Evolutionary conservation across 2,329 filamentous ascomycete species (phyloP), one percentile per base, ranked within the genome.

Genomic region (Sarocladium kiliense): DNA sequence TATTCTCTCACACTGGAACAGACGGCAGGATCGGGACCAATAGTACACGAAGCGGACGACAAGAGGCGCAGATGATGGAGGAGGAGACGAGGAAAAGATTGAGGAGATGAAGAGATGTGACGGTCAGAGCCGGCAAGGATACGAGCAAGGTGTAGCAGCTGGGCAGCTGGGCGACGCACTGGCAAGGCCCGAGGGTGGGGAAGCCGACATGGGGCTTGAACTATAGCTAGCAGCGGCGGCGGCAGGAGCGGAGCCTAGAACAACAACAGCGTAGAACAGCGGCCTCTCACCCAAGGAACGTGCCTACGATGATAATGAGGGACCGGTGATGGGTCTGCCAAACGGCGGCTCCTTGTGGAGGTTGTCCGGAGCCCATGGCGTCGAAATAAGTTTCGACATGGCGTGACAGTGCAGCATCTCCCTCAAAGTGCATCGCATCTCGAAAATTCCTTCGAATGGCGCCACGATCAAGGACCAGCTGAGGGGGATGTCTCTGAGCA

Each of bases 111-210:
- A 32, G 21, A 49, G 30, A 36, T 26, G 44, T 49, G 44, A 49
- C 12, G 26, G 26, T 14, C 44, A 23, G 23, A 49, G n/a, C 14
- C 21, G 18, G 30, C 18, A 34, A 21, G 47, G 47, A 34, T 51
- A 51, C 47, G 27, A 36, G 18, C 47, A 51, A 51, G 26, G 47
- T 36, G 30, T 18, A 44, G 19, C 18, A 44, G 19, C 39, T 44
- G 19, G 39, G 39, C 14, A 47, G 23, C 44, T 47, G 21, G 25
- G 25, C 19, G n/a, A 30, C 9, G 21, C 3, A 47, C 23, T 27
- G 44, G n/a, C 9, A 36, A 36, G 47, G 27, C 9, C 47, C 47
- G 27, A 51, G 19, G 18, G 47, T 51, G 47, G 47, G 47, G 47
- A 51, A 51, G n/a, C n/a, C 27, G 21, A 23, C 5, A 27, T 47